Conservation (phyloP, 148 eudicot species). For the Nyssa sinensis region DNA sequence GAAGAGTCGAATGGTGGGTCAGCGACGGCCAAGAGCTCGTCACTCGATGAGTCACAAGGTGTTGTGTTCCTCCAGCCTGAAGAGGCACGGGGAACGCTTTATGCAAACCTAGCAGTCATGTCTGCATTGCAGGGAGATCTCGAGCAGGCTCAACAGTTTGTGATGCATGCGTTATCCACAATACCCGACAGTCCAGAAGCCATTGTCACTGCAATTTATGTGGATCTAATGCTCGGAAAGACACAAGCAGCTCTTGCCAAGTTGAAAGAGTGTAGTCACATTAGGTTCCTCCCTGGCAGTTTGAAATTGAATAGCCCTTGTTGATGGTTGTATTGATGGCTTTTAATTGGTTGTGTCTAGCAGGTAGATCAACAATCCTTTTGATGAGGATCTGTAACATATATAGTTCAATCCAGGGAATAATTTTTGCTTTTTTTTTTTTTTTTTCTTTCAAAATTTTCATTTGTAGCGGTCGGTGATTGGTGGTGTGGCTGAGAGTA, state of each 20-base stretch:
- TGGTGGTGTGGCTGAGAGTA: slow-evolving; percentile 40
- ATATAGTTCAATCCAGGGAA: slow-evolving; percentile 70
- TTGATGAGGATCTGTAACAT: slow-evolving; percentile 71
- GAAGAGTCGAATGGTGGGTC: slow-evolving; percentile 52
- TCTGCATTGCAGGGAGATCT: slow-evolving; percentile 61
- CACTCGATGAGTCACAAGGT: slow-evolving; percentile 37
- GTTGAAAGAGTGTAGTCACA: slow-evolving; percentile 58
- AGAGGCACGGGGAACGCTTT: slow-evolving; percentile 72
- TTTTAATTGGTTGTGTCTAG: slow-evolving; percentile 28
- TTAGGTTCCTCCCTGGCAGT: slow-evolving; percentile 52
- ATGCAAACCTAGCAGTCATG: slow-evolving; percentile 62
- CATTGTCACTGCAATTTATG: slow-evolving; percentile 52
- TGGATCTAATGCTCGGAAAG: slow-evolving; percentile 67
- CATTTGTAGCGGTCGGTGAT: slow-evolving; percentile 24
- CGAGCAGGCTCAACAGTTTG: slow-evolving; percentile 59
- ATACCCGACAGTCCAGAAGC: slow-evolving; percentile 66
- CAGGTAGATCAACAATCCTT: slow-evolving; percentile 49
- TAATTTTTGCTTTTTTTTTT: slow-evolving; percentile 22
- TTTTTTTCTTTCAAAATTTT: background rate
- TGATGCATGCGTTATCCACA: slow-evolving; percentile 43
- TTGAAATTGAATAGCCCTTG: slow-evolving; percentile 35
- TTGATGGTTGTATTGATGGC: slow-evolving; percentile 31
- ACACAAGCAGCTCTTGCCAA: slow-evolving; percentile 58
- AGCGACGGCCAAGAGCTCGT: slow-evolving; percentile 19
- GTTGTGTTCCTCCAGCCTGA: slow-evolving; percentile 53